These are phyloP conservation scores for Solanum bulbocastanum DNA, from an alignment of 257 asterid species.

Conservation along the genomic window DNA sequence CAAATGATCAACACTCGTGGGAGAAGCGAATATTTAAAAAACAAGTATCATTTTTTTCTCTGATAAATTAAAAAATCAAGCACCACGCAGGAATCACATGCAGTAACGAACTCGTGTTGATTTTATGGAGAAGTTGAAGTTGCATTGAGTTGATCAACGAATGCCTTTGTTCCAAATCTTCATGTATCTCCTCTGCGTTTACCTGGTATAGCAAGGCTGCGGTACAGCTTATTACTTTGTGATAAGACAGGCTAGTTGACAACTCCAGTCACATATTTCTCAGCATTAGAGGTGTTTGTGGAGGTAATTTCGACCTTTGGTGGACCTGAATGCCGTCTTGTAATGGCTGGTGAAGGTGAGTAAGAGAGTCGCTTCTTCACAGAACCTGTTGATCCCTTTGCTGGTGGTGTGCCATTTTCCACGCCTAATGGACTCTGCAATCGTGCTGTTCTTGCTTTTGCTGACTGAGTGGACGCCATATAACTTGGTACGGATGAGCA, in stretches of 20 bases:
- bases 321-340: constrained; percentile 61
- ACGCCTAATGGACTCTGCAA: constrained; percentile 54
- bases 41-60: not conserved
- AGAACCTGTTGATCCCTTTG: constrained; percentile 35
- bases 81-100: not conserved
- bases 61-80: not conserved
- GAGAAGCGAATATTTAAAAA: not conserved
- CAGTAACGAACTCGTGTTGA: not conserved
- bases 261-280: constrained; percentile 19
- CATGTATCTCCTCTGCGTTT: not conserved
- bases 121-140: not conserved
- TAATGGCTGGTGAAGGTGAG: constrained; percentile 74
- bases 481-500: constrained; percentile 77
- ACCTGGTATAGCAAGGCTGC: not conserved
- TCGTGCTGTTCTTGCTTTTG: constrained; percentile 74
- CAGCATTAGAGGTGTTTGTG: constrained; percentile 12
- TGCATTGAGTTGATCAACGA: not conserved
- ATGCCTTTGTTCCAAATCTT: not conserved
- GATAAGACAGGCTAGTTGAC: not conserved
- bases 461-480: constrained; percentile 71
- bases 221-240: not conserved
- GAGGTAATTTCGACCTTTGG: constrained; percentile 33
- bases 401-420: constrained; percentile 41
- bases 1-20: not conserved
- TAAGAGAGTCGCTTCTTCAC: constrained; percentile 79